Percentiles rank a stretch among this genome's conserved stretches.
These are phyloP conservation scores for Euphorbia corollata DNA, from an alignment of 441 rosid genomes.

Conservation along the genomic window DNA sequence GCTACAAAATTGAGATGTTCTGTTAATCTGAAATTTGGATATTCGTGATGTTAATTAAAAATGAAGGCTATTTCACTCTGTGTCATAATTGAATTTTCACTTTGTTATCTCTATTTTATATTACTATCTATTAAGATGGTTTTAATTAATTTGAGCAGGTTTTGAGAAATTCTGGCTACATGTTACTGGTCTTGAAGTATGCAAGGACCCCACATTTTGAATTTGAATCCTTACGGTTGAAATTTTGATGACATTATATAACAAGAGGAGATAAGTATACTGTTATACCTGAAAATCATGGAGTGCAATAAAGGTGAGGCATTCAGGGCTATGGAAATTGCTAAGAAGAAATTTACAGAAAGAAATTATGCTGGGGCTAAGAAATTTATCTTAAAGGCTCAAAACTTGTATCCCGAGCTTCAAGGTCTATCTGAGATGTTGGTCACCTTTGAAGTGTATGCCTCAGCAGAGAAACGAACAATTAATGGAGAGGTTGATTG, in stretches of 20 bases:
- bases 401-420: constrained; percentile 58
- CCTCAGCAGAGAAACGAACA: constrained; percentile 60
- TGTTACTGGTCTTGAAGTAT: constrained; percentile 11
- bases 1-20: not conserved
- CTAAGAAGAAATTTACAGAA: constrained; percentile 63
- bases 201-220: constrained; percentile 11
- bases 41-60: not conserved
- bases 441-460: constrained; percentile 50
- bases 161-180: constrained; percentile 9
- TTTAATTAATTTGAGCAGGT: constrained; percentile 25
- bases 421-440: constrained; percentile 68
- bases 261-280: constrained; percentile 11
- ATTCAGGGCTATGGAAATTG: constrained; percentile 73
- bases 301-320: constrained; percentile 98
- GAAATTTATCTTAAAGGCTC: constrained; percentile 77
- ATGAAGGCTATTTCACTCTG: not conserved
- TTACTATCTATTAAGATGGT: constrained; percentile 4
- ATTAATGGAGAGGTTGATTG: constrained; percentile 63
- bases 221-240: constrained; percentile 10
- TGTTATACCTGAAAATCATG: constrained; percentile 31
- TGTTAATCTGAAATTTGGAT: not conserved
- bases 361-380: constrained; percentile 69
- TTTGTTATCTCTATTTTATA: constrained; percentile 3
- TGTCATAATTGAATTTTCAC: not conserved
- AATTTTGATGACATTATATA: constrained; percentile 12